Evolutionary conservation across 495 filamentous ascomycete species (phyloP).

Genomic region (Cetradonia linearis): DNA sequence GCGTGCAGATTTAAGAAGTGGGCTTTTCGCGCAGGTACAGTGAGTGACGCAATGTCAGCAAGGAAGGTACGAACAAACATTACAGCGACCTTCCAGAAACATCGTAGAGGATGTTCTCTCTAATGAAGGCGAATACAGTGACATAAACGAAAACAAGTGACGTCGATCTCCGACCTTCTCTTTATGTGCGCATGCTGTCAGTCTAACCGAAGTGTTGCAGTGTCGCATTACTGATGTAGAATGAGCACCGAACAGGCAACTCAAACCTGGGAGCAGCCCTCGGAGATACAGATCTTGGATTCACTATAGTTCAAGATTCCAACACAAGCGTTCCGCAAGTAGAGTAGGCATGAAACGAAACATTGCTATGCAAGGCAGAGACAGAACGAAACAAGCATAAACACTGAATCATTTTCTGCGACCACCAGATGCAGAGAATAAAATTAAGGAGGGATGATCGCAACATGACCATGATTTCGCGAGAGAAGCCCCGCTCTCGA

Average conservation of each 20-base stretch:
- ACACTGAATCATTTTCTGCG: not conserved
- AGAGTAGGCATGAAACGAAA: not conserved
- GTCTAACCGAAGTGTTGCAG: not conserved
- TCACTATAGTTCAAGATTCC: not conserved
- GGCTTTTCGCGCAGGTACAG: not conserved
- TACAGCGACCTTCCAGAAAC: not conserved
- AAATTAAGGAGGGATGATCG: not conserved
- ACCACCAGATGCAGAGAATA: not conserved
- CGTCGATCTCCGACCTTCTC: not conserved
- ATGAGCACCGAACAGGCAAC: not conserved
- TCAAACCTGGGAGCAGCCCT: not conserved
- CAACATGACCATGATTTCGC: not conserved
- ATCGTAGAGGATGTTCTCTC: not conserved
- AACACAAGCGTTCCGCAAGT: not conserved
- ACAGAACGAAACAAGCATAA: not conserved
- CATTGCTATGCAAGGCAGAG: not conserved
- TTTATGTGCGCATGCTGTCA: not conserved
- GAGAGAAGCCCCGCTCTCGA: not conserved
- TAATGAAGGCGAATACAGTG: not conserved
- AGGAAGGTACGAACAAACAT: not conserved
- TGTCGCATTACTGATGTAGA: not conserved
- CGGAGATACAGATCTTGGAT: not conserved
- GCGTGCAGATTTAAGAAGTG: not conserved
- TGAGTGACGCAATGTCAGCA: slow-evolving; percentile 4
- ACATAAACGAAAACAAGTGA: not conserved